Evolutionary conservation across 2,329 filamentous ascomycete species (phyloP), one percentile per base, ranked within the genome.

Genomic region (Pseudocercospora ulei): DNA sequence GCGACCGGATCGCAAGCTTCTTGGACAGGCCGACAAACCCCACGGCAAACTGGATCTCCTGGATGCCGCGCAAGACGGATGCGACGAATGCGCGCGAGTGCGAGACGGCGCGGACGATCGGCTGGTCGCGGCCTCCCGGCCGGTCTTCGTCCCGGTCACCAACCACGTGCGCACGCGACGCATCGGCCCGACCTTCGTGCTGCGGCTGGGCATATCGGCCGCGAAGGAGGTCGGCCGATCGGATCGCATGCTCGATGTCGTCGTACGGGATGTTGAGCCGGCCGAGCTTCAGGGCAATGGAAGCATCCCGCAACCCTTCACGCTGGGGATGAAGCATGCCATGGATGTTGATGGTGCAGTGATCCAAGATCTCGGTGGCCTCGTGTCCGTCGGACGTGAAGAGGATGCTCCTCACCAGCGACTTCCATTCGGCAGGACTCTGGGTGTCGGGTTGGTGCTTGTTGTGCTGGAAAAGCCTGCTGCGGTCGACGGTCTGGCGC

Each of bases 31-130:
- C 84, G 50, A 95, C 73, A 60, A 88, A 90, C 62, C 88, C 88
- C 56, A 96, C 76, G 0, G 87, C 88, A 54, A 98, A 84, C 60
- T 98, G 90, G 7, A 98, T 82, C 60, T 98, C 90, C 58, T 95
- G 92, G 49, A 98, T 85, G 35, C 90, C 90, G 28, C 84, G 76
- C 34, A 98, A 67, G 26, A 95, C 80, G 1, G 90, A 95, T 58
- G 82, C 83, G 39, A 87, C 73, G 56, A 98, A 90, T 47, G 94
- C 86, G 54, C 87, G 88, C 0, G 86, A 94, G 56, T 95, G 87
- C 0, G 87, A 87, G 0, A 95, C 82, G 0, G 82, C 80, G 58
- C 83, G 80, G 39, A 87, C 78, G 40, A 94, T 71, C 18, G 75
- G 71, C 38, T 83, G 76, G 48, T 75, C 72, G 45, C 62, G 70